Evolutionary conservation across 345 rosid species (phyloP).

Genomic region (Brassica napus): Da-Ae NC_063436.1:7260001-7260500

Average conservation of each 20-base stretch:
- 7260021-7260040: background rate
- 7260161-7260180: background rate
- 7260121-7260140: background rate
- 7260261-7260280: background rate
- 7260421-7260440: background rate
- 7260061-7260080: conserved; percentile 22
- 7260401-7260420: background rate
- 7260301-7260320: background rate
- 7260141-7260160: background rate
- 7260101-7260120: background rate
- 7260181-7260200: background rate
- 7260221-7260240: background rate
- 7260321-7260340: background rate
- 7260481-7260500: background rate
- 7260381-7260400: background rate
- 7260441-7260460: background rate
- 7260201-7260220: background rate
- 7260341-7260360: background rate
- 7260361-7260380: no score
- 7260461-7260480: background rate
- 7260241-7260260: background rate
- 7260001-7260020: conserved; percentile 2
- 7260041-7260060: background rate
- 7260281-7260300: background rate
- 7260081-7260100: background rate